Base-by-base conservation (phyloP, 192 early-diverging fungal genomes). In the Linnemannia hyalina region DNA sequence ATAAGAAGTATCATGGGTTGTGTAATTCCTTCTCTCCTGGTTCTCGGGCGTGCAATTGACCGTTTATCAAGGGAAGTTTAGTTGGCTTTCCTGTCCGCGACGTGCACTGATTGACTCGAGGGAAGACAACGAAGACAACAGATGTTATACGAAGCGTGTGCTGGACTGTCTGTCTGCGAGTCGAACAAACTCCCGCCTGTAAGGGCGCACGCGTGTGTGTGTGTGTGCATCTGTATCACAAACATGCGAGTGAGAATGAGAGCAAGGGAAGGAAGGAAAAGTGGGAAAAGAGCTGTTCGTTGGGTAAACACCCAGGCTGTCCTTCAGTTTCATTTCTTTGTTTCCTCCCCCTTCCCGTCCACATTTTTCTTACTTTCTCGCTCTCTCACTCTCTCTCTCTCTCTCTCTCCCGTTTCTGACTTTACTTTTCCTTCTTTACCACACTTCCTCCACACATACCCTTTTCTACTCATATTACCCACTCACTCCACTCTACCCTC, bases 301-400 rank as follows among this genome's bases (percentile, higher is more conserved):
- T 63, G 60, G 26, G 10, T 11, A 65, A 35, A 9, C 8, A 4
- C 26, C 29, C 29, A 29, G 29, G 23, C 60, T 32, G 11, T 65
- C 60, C 60, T 44, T 65, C 60, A 13, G 60, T 65, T 65, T 63
- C 60, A 57, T n/a, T 57, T 57, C 55, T 49, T 49, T 49, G 18
- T 49, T 52, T n/a, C 55, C 55, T 6, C 38, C 40, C 20, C 54
- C 16, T 57, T 11, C 38, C n/a, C 74, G 4, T 78, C 32, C 9
- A 54, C 4, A 4, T 22, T 40, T 47, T 8, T n/a, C 23, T n/a
- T 41, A n/a, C n/a, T 22, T 29, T 18, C 35, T n/a, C 44, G 22
- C 36, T 42, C 9, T 20, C 13, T n/a, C 23, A n/a, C 32, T n/a
- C n/a, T n/a, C n/a, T n/a, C n/a, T 55, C 44, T 22, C 41, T 5